Evolutionary conservation across 169 alveolate genomes (phyloP), one percentile per base, ranked within the genome.

Genomic region (Hepatocystis sp.): DNA sequence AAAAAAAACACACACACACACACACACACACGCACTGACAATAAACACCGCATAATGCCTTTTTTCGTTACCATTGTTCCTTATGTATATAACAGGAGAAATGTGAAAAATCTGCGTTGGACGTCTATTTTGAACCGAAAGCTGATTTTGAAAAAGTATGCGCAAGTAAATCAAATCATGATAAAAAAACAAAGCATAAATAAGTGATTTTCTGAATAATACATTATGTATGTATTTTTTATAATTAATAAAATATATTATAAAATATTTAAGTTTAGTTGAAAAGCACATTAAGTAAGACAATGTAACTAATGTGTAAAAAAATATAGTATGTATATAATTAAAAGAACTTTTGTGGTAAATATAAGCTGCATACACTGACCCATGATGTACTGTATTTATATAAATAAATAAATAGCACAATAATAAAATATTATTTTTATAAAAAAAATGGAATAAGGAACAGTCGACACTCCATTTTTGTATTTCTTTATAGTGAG

Each of bases 391-490:
- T 11, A 78, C 66, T 52, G 34, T 78, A 47, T 78, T 40, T 4
- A 78, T 78, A 30, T 78, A 78, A 10, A 78, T 78, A 61, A 78
- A 78, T 25, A 78, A 56, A 52, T 78, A 61, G 2, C 58, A 52
- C 40, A 78, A 51, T 27, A 78, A 13, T 21, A 78, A 52, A 49
- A 78, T 61, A 15, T 78, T 78, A 78, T 78, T 78, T 78, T 61
- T 78, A 42, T 78, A 78, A 51, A 78, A 78, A 44, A 78, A 55
- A 44, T 60, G 61, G 42, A 61, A 78, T 36, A 78, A 19, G n/a
- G 84, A 61, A 61, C 84, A 78, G 28, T 78, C 89, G 15, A 78
- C 89, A 78, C 84, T 46, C 89, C 89, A 78, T 61, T 78, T 78
- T 17, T 78, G 89, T n/a, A 78, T 78, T 61, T 78, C 84, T 11